phyloP scores from a whole-genome alignment of 441 rosid genomes.

The Erodium trifolium region DNA sequence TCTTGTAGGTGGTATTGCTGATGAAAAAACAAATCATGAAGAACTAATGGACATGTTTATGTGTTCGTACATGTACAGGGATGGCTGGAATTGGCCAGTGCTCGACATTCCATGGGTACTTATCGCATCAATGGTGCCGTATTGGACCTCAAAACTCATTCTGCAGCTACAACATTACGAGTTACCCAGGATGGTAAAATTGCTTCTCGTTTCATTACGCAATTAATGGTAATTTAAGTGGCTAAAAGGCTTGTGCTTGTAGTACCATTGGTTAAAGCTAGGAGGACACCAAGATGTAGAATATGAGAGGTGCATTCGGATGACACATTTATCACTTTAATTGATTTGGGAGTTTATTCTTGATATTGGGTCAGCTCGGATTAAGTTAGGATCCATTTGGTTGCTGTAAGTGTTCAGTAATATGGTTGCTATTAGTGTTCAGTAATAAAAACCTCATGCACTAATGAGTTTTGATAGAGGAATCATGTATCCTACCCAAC shows the following conservation, averaged over 20 bases:
- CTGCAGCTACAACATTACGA: constrained; percentile 64
- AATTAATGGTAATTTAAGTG: not conserved
- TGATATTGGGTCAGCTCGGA: not conserved
- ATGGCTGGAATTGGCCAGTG: constrained; percentile 87
- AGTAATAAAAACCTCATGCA: too few species aligned
- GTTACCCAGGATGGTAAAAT: constrained; percentile 34
- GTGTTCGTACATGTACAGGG: constrained; percentile 38
- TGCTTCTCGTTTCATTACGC: constrained; percentile 4
- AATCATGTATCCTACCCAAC: too few species aligned
- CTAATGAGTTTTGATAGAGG: too few species aligned
- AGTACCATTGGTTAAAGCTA: too few species aligned
- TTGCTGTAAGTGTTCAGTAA: not conserved
- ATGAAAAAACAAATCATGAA: too few species aligned
- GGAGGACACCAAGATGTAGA: not conserved
- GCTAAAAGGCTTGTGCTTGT: too few species aligned
- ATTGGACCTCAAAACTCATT: constrained; percentile 62
- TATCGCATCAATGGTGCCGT: constrained; percentile 61
- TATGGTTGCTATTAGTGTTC: too few species aligned
- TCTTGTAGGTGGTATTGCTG: not conserved
- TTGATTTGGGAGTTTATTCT: not conserved
- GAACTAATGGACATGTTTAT: not conserved
- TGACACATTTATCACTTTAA: not conserved
- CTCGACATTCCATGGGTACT: constrained; percentile 86
- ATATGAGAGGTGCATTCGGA: not conserved
- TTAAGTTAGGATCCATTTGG: not conserved